Percentiles rank a stretch among this genome's conserved stretches.
These are phyloP conservation scores for Hypoxylon fuscum DNA, from an alignment of 495 filamentous ascomycete genomes.

Conservation along the genomic window DNA sequence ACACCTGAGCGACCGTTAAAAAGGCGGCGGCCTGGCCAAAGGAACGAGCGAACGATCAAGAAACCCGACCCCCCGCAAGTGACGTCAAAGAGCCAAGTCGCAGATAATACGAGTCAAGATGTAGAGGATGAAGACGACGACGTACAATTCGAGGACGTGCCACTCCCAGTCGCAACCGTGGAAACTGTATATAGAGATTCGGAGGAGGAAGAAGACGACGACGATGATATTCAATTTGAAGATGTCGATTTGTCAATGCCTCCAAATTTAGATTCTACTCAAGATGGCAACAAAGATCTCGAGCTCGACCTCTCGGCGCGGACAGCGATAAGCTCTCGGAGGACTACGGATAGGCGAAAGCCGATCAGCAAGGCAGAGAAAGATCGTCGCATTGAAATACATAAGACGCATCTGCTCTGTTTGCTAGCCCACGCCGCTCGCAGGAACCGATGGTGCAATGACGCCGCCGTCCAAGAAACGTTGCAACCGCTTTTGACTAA, in stretches of 20 bases:
- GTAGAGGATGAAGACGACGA: constrained; percentile 48
- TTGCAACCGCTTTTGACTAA: constrained; percentile 68
- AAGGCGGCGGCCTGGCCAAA: constrained; percentile 54
- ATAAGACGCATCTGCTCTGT: constrained; percentile 88
- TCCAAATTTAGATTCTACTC: constrained; percentile 31
- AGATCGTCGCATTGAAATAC: constrained; percentile 74
- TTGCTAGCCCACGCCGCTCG: constrained; percentile 76
- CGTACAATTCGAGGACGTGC: constrained; percentile 48
- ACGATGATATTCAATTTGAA: constrained; percentile 43
- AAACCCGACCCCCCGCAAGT: constrained; percentile 1
- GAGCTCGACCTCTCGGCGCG: constrained; percentile 63
- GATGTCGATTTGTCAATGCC: constrained; percentile 46
- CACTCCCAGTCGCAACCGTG: constrained; percentile 31
- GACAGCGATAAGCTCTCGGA: constrained; percentile 43
- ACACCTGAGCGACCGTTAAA: constrained; percentile 48
- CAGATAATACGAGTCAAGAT: too few relatives aligned
- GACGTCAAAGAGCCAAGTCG: constrained; percentile 35
- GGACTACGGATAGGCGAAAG: constrained; percentile 60
- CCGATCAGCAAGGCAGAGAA: constrained; percentile 75
- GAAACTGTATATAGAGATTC: constrained; percentile 40
- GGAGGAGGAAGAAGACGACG: constrained; percentile 46
- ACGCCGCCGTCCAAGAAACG: constrained; percentile 66
- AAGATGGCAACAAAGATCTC: constrained; percentile 62
- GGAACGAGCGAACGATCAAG: constrained; percentile 29
- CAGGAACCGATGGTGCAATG: constrained; percentile 91